Evolutionary conservation across 352 stramenopile species (phyloP), one percentile per base, ranked within the genome.

Genomic region (Pseudoperonospora humuli): DNA sequence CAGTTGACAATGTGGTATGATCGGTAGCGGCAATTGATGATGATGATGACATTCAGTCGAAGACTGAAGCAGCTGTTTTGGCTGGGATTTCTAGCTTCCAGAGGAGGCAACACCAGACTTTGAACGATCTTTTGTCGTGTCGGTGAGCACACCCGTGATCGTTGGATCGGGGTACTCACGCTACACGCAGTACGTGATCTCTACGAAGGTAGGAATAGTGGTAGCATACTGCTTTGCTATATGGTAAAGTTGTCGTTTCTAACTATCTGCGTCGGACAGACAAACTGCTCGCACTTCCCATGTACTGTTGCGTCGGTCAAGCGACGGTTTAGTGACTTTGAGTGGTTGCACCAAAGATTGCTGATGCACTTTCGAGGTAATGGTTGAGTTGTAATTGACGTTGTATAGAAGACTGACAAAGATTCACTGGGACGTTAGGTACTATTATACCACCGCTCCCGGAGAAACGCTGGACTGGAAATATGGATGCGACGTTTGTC

Each of bases 101-200:
- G 75, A 86, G 20, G 66, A 82, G 0, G 21, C 44, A 0, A 7
- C 32, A 11, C 27, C 59, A 7, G 70, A 78, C 27, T 71, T 82
- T 37, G 52, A 84, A 25, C 65, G 67, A 15, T 80, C 62, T 1
- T 93, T 93, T 51, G 61, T 61, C 9, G 77, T 90, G 25, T 64
- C 59, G 0, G 80, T 93, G 38, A 93, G 80, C 45, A 93, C 77
- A 1, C 80, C 80, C 1, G 65, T 89, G 3, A 63, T 93, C 13
- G 75, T 90, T 20, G 80, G 80, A 0, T 85, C 72, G 2, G 78
- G 80, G 5, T 93, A 93, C 50, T 75, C 75, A 11, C 69, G 80
- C 26, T 93, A 90, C 49, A 93, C 80, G n/a, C 80, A 93, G 47
- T 93, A 93, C 39, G 70, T 93, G 35, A 87, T 93, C 15, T 85